phyloP scores from a whole-genome alignment of 306 rosid genomes.

The Castanopsis chinensis region DNA sequence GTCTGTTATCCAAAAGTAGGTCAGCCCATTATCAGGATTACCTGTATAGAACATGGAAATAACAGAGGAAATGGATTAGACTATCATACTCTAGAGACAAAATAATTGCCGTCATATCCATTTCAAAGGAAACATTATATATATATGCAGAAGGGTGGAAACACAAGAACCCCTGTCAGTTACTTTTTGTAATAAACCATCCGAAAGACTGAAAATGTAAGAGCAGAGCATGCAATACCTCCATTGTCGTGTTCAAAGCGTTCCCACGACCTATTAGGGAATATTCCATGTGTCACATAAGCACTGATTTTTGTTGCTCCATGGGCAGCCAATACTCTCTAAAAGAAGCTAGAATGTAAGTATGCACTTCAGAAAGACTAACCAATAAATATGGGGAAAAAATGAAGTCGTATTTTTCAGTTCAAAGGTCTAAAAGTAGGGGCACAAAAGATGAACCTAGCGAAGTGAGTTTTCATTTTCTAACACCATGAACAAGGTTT shows the following conservation, averaged over 20 bases:
- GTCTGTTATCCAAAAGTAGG: constrained; percentile 95
- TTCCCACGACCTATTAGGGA: constrained; percentile 89
- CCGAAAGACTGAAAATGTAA: neutral
- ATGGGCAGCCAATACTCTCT: constrained; percentile 88
- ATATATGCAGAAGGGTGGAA: neutral
- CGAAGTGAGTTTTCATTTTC: neutral
- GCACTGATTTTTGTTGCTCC: constrained; percentile 95
- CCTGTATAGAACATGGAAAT: constrained; percentile 42
- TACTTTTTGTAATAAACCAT: neutral
- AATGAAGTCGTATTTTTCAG: neutral
- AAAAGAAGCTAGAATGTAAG: constrained; percentile 25
- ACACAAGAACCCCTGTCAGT: neutral
- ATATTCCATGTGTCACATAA: constrained; percentile 95
- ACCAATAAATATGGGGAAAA: neutral
- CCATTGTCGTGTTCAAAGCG: constrained; percentile 73
- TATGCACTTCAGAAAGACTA: constrained; percentile 7
- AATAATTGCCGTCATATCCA: neutral
- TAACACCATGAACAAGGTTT: neutral
- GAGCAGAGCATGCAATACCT: constrained; percentile 50
- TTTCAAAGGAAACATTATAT: constrained; percentile 9
- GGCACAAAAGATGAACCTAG: neutral
- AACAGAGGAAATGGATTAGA: neutral
- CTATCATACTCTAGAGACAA: neutral
- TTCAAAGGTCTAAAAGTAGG: constrained; percentile 1
- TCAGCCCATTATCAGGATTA: constrained; percentile 63